Evolutionary conservation across 192 early-diverging fungal genomes (phyloP).

Genomic region (Mortierella alpina): DNA sequence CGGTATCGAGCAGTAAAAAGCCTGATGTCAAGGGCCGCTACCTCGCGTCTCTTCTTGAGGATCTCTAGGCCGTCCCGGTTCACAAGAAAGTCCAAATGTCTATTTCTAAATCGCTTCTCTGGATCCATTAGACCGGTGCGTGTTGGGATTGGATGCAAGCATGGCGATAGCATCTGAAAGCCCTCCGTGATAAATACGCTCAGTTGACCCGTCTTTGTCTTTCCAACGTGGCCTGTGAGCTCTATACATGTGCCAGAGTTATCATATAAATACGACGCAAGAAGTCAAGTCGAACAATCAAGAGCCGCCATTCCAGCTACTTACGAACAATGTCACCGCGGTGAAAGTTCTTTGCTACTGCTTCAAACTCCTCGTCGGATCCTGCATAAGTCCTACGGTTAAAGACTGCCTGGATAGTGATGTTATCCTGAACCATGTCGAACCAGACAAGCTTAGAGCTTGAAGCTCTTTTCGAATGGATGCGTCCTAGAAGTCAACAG

Average conservation of each 20-base stretch:
- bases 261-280: neutral
- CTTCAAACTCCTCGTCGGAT: constrained; percentile 54
- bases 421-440: constrained; percentile 71
- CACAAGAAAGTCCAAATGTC: constrained; percentile 81
- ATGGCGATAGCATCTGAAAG: constrained; percentile 73
- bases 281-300: neutral
- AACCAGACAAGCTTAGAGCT: constrained; percentile 80
- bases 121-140: constrained; percentile 70
- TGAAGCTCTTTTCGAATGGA: constrained; percentile 75
- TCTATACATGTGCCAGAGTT: constrained; percentile 5
- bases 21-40: constrained; percentile 14
- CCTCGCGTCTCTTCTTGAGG: constrained; percentile 67
- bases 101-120: constrained; percentile 75
- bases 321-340: constrained; percentile 75
- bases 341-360: constrained; percentile 56
- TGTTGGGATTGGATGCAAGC: constrained; percentile 73
- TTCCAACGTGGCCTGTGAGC: constrained; percentile 72
- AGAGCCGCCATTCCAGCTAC: neutral
- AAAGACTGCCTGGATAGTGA: constrained; percentile 73
- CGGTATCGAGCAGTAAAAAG: neutral
- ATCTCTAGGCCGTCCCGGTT: constrained; percentile 65
- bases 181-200: constrained; percentile 68
- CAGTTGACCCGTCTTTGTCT: constrained; percentile 76
- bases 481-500: constrained; percentile 59
- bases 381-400: constrained; percentile 60